Conservation (phyloP, 2,329 filamentous ascomycete genomes). For the Ustulina deusta region DNA sequence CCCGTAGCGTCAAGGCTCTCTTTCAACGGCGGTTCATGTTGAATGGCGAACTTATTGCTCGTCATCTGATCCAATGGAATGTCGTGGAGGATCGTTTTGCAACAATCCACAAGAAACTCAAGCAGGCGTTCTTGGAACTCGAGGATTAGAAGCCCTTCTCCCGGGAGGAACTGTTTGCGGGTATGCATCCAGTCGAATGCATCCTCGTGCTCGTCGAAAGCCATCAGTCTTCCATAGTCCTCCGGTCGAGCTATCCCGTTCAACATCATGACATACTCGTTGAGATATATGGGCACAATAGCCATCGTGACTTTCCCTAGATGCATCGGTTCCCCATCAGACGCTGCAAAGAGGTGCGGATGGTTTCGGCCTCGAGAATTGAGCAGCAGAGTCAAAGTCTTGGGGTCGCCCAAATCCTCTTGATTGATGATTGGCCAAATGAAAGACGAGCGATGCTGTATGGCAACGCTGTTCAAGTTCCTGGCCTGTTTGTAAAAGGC, state of each 20-base stretch:
- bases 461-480: slow-evolving; percentile 35
- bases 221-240: slow-evolving; percentile 54
- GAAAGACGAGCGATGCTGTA: slow-evolving; percentile 52
- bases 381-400: slow-evolving; percentile 62
- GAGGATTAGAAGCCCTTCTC: slow-evolving; percentile 62
- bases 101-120: slow-evolving; percentile 63
- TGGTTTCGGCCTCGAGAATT: slow-evolving; percentile 62
- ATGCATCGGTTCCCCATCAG: slow-evolving; percentile 54
- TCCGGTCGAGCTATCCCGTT: slow-evolving; percentile 45
- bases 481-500: slow-evolving; percentile 48
- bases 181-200: slow-evolving; percentile 54
- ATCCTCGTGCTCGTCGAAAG: slow-evolving; percentile 52
- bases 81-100: slow-evolving; percentile 64
- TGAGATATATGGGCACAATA: slow-evolving; percentile 48
- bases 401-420: slow-evolving; percentile 63
- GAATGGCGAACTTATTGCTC: slow-evolving; percentile 49
- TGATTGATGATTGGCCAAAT: slow-evolving; percentile 69
- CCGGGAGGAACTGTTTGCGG: slow-evolving; percentile 55
- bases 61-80: slow-evolving; percentile 52
- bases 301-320: slow-evolving; percentile 47
- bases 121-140: slow-evolving; percentile 63
- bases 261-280: slow-evolving; percentile 53
- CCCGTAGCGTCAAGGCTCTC: slow-evolving; percentile 48
- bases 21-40: slow-evolving; percentile 54
- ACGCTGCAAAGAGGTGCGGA: slow-evolving; percentile 61